A percentile compares a stretch with the other conserved stretches of the same genome.
Evolutionary conservation across 805 yeast species (phyloP).

Genomic region (Saccharomycopsis fermentans): DNA sequence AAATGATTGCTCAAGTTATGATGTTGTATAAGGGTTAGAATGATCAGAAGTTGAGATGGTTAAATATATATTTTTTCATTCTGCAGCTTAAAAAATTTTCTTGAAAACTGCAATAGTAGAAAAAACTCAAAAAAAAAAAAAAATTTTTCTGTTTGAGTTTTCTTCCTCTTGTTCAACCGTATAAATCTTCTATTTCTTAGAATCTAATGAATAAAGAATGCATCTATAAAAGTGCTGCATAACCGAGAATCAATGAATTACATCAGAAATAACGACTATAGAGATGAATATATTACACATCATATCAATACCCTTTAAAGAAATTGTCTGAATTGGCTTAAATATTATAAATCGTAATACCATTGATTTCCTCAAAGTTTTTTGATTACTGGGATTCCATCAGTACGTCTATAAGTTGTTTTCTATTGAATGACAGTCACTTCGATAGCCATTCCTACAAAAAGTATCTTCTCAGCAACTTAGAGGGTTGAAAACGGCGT

Average conservation of each 20-base stretch:
- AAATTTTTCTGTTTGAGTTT: background rate
- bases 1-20: background rate
- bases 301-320: too few species aligned
- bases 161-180: background rate
- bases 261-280: too few species aligned
- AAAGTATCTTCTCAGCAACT: too few species aligned
- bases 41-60: background rate
- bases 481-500: too few species aligned
- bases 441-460: too few species aligned
- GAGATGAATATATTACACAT: too few species aligned
- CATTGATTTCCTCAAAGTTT: too few species aligned
- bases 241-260: background rate
- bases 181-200: background rate
- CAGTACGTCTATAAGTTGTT: too few species aligned
- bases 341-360: too few species aligned
- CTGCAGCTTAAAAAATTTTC: background rate
- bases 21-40: background rate
- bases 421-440: too few species aligned
- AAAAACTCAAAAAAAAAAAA: background rate
- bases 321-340: too few species aligned
- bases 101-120: background rate
- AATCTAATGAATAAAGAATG: background rate
- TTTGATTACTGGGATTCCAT: too few species aligned
- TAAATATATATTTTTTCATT: background rate
- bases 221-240: background rate